Evolutionary conservation across 768 basidiomycete species (phyloP).

Genomic region (Sporobolomyces roseus): DNA sequence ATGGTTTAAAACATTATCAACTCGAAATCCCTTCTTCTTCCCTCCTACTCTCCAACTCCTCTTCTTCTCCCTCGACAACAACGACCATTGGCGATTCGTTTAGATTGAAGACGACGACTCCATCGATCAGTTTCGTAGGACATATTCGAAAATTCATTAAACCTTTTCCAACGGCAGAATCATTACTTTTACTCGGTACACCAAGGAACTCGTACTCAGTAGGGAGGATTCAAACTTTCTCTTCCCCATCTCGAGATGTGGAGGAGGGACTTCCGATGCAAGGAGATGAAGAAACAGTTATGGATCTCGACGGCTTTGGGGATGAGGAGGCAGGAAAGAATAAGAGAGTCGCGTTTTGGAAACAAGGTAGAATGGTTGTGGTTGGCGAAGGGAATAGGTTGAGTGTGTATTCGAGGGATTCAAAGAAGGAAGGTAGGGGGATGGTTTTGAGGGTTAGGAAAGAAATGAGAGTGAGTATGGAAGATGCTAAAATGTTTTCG

Average conservation of each 20-base stretch:
- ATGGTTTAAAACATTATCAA: background rate
- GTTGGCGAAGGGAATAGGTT: background rate
- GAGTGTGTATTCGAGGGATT: background rate
- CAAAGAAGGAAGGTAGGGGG: background rate
- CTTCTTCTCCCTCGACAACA: background rate
- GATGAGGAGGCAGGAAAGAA: background rate
- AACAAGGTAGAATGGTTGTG: conserved; percentile 6
- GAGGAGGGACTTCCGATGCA: background rate
- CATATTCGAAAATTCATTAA: background rate
- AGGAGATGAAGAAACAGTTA: conserved; percentile 1
- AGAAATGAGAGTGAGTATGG: background rate
- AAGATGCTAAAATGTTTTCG: background rate
- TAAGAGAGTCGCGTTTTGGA: conserved; percentile 23
- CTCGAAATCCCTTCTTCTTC: too few relatives aligned
- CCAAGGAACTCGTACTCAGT: background rate
- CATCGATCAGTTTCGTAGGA: conserved; percentile 16
- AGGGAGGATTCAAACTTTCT: too few relatives aligned
- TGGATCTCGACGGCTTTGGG: background rate
- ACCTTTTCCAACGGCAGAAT: conserved; percentile 3
- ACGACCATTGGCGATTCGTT: background rate
- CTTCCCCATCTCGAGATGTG: background rate
- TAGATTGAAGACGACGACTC: background rate
- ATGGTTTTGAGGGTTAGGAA: background rate
- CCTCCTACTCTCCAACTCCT: background rate
- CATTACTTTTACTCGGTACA: background rate